Evolutionary conservation across 306 rosid species (phyloP).

Genomic region (Heteromeles arbutifolia): DNA sequence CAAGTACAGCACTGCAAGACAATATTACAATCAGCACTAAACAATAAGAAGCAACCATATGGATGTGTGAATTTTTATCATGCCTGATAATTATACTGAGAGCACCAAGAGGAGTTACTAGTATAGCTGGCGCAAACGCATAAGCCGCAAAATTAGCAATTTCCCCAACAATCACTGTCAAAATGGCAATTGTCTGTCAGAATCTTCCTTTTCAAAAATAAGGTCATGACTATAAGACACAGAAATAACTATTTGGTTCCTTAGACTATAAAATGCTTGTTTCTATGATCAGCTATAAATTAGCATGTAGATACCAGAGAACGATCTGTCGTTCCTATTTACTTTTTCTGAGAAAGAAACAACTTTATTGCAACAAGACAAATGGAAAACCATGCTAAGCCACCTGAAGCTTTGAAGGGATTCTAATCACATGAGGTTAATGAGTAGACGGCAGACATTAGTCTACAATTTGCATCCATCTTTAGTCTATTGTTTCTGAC

Average conservation of each 20-base stretch:
- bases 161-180: constrained; percentile 97
- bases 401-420: neutral
- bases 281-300: neutral
- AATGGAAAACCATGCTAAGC: neutral
- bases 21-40: constrained; percentile 36
- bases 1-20: constrained; percentile 94
- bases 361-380: neutral
- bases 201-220: constrained; percentile 5
- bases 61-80: constrained; percentile 20
- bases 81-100: constrained; percentile 99
- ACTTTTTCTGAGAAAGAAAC: neutral
- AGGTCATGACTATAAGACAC: constrained; percentile 6
- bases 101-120: constrained; percentile 99
- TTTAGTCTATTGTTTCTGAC: neutral
- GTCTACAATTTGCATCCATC: neutral
- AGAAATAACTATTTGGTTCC: neutral
- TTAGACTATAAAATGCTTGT: neutral
- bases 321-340: neutral
- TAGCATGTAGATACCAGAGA: neutral
- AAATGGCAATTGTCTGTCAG: constrained; percentile 28
- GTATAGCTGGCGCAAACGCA: constrained; percentile 97
- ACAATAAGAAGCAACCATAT: constrained; percentile 14
- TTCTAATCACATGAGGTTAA: neutral
- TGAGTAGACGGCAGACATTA: neutral
- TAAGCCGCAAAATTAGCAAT: constrained; percentile 98